phyloP scores from a whole-genome alignment of 371 early-diverging fungal genomes.

The Mortierella sp. region DNA sequence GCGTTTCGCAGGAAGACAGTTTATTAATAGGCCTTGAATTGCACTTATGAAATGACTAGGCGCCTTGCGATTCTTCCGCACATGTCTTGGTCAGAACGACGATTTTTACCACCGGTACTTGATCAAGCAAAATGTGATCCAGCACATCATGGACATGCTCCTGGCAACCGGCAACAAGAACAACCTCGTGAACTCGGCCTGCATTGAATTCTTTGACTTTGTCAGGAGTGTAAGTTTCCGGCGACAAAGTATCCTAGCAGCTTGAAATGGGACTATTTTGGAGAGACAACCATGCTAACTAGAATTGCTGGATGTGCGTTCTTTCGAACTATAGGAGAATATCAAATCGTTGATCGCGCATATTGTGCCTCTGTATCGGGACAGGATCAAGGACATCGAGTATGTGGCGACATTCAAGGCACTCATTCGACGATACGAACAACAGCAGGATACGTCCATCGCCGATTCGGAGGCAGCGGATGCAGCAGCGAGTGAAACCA shows the following conservation, averaged over 20 bases:
- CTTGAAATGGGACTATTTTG: background rate
- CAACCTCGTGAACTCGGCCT: slow-evolving; percentile 90
- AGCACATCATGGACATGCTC: slow-evolving; percentile 75
- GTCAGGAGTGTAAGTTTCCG: slow-evolving; percentile 72
- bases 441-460: slow-evolving; percentile 63
- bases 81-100: slow-evolving; percentile 80
- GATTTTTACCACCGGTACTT: slow-evolving; percentile 83
- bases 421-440: slow-evolving; percentile 72
- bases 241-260: background rate
- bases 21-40: background rate
- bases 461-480: slow-evolving; percentile 40
- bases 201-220: slow-evolving; percentile 87
- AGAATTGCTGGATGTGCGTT: background rate
- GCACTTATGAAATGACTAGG: slow-evolving; percentile 57
- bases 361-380: slow-evolving; percentile 74
- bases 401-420: slow-evolving; percentile 73
- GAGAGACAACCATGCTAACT: background rate
- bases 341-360: slow-evolving; percentile 78
- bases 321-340: slow-evolving; percentile 64
- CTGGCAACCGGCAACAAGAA: slow-evolving; percentile 75
- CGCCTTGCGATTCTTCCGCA: slow-evolving; percentile 84
- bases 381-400: slow-evolving; percentile 69
- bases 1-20: background rate
- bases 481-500: slow-evolving; percentile 35
- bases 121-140: slow-evolving; percentile 75